These are phyloP conservation scores for Xerocomus nothofagi DNA, from an alignment of 1,284 basidiomycete genomes.

Conservation along the genomic window DNA sequence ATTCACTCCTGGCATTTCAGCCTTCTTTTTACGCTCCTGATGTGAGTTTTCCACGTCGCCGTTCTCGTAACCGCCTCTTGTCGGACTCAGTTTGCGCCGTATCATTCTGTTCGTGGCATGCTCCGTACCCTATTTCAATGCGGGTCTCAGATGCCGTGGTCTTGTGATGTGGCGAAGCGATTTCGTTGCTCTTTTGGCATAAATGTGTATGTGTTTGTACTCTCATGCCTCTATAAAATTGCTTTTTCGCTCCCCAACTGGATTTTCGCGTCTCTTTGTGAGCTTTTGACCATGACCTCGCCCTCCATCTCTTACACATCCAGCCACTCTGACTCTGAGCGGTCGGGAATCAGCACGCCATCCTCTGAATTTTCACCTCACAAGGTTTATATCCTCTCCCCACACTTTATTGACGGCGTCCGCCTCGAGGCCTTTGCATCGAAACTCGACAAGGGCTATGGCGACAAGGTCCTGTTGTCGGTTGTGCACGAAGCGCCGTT, in stretches of 20 bases:
- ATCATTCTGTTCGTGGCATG: background rate
- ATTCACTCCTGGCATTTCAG: background rate
- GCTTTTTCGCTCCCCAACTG: slow-evolving; percentile 4
- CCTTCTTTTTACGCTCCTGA: background rate
- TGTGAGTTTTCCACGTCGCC: slow-evolving; percentile 12
- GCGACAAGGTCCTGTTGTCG: slow-evolving; percentile 27
- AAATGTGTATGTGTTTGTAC: slow-evolving; percentile 29
- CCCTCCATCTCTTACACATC: slow-evolving; percentile 14
- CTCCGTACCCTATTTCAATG: background rate
- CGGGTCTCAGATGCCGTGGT: background rate
- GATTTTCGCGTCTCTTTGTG: background rate
- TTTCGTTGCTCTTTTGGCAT: slow-evolving; percentile 3
- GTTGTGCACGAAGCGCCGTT: slow-evolving; percentile 20
- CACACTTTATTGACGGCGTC: slow-evolving; percentile 12
- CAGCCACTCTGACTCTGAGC: slow-evolving; percentile 17
- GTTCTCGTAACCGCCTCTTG: background rate
- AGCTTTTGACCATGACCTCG: slow-evolving; percentile 21
- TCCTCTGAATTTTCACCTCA: slow-evolving; percentile 25
- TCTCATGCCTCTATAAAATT: slow-evolving; percentile 22
- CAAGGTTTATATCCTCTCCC: slow-evolving; percentile 28
- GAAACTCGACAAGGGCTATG: slow-evolving; percentile 32
- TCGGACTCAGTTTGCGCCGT: background rate
- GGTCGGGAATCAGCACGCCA: slow-evolving; percentile 29
- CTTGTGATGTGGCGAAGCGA: background rate
- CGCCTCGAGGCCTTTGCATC: slow-evolving; percentile 19